phyloP scores from a whole-genome alignment of 2,329 filamentous ascomycete genomes.

The Penicillium sp. region DNA sequence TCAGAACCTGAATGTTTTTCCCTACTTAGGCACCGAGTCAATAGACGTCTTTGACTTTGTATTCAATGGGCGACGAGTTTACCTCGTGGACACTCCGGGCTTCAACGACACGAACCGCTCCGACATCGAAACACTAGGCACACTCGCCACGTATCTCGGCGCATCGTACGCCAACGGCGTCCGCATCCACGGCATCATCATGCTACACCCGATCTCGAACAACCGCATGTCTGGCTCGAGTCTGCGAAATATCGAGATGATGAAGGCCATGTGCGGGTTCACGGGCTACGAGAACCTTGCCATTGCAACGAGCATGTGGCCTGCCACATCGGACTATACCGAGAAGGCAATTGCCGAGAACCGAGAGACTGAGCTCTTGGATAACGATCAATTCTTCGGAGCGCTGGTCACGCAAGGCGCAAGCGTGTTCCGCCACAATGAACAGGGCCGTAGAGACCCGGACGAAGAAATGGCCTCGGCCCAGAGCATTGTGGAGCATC shows the following conservation, averaged over 20 bases:
- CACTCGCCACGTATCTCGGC: constrained; percentile 1
- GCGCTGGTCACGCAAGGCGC: neutral
- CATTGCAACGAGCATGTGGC: neutral
- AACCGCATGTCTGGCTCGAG: constrained; percentile 3
- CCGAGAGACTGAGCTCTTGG: neutral
- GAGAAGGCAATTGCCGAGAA: neutral
- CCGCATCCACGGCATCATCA: constrained; percentile 1
- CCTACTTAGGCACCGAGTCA: neutral
- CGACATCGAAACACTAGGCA: constrained; percentile 5
- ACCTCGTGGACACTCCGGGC: constrained; percentile 38
- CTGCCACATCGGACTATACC: neutral
- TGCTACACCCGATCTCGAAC: constrained; percentile 3
- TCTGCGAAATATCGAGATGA: constrained; percentile 4
- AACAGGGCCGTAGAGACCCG: neutral
- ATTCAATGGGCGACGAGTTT: constrained; percentile 2
- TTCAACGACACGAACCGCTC: constrained; percentile 15
- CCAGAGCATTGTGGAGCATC: constrained; percentile 2
- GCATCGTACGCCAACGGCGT: constrained; percentile 3
- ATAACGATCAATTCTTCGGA: neutral
- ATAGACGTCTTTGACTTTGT: constrained; percentile 2
- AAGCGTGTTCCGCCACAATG: constrained; percentile 1
- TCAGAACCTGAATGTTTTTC: neutral
- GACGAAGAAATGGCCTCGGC: neutral
- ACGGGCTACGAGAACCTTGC: neutral
- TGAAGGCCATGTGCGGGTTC: constrained; percentile 5